Conservation (phyloP, 495 filamentous ascomycete species). For the Penicillium taxi region DNA sequence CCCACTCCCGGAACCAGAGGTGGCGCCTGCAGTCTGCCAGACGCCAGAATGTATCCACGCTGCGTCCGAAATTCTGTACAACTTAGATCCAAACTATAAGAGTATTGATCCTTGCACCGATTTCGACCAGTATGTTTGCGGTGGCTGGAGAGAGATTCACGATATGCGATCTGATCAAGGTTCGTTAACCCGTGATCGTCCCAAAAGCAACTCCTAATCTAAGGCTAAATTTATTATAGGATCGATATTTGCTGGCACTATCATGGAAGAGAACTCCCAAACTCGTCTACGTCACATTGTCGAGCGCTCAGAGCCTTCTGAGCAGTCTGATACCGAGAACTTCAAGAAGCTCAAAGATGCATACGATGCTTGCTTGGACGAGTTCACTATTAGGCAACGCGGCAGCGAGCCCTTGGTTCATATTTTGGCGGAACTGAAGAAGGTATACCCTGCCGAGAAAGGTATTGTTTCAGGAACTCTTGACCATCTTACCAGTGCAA, state of each 20-base stretch:
- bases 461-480: constrained; percentile 24
- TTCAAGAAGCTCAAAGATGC: constrained; percentile 57
- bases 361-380: constrained; percentile 60
- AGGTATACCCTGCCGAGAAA: constrained; percentile 46
- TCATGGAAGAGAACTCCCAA: constrained; percentile 52
- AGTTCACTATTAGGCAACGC: constrained; percentile 41
- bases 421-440: constrained; percentile 44
- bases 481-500: constrained; percentile 40
- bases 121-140: constrained; percentile 64
- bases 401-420: constrained; percentile 47
- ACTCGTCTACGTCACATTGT: constrained; percentile 55
- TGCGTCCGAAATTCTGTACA: constrained; percentile 58
- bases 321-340: constrained; percentile 50
- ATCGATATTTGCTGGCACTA: constrained; percentile 50
- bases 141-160: constrained; percentile 56
- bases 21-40: constrained; percentile 35
- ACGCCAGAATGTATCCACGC: constrained; percentile 61
- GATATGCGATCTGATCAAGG: constrained; percentile 61
- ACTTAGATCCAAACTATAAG: constrained; percentile 55
- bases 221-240: too few relatives aligned
- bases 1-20: too few relatives aligned
- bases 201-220: too few relatives aligned
- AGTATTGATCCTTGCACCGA: constrained; percentile 60
- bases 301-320: constrained; percentile 46
- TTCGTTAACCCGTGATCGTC: too few relatives aligned